Evolutionary conservation across 345 rosid genomes (phyloP).

Genomic region (Cardamine chenopodiifolia): DNA sequence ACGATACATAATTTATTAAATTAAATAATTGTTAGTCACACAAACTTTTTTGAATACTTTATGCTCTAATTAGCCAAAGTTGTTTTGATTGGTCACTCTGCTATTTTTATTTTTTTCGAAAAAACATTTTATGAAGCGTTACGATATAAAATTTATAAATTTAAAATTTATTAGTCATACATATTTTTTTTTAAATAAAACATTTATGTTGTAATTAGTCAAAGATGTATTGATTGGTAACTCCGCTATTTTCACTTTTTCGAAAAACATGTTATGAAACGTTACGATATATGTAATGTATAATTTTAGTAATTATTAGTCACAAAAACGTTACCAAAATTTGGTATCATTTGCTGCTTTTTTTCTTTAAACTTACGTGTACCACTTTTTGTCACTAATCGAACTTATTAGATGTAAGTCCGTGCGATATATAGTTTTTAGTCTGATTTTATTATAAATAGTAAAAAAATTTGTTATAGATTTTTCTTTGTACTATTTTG

Average conservation of each 20-base stretch:
- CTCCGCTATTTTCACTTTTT: neutral
- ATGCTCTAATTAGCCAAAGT: too few species aligned
- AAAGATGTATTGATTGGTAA: neutral
- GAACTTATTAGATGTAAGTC: neutral
- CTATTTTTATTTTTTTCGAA: neutral
- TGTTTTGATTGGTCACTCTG: too few species aligned
- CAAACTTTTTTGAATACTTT: too few species aligned
- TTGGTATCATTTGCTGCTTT: neutral
- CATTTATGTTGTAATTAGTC: too few species aligned
- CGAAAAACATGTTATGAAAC: fast-evolving
- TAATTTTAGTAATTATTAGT: neutral
- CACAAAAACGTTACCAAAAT: neutral
- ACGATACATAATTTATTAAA: neutral
- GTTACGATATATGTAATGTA: neutral
- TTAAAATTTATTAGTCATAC: neutral
- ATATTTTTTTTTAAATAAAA: too few species aligned
- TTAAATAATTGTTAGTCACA: neutral
- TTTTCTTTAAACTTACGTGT: too few species aligned
- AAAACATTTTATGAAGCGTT: neutral
- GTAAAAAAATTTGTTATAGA: neutral
- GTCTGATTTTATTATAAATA: too few species aligned
- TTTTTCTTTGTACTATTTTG: too few species aligned
- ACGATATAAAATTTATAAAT: neutral
- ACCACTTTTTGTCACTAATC: neutral
- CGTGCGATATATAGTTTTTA: too few species aligned